Evolutionary conservation across 495 filamentous ascomycete genomes (phyloP), one percentile per base, ranked within the genome.

Genomic region (Penicillium pancosmium): DNA sequence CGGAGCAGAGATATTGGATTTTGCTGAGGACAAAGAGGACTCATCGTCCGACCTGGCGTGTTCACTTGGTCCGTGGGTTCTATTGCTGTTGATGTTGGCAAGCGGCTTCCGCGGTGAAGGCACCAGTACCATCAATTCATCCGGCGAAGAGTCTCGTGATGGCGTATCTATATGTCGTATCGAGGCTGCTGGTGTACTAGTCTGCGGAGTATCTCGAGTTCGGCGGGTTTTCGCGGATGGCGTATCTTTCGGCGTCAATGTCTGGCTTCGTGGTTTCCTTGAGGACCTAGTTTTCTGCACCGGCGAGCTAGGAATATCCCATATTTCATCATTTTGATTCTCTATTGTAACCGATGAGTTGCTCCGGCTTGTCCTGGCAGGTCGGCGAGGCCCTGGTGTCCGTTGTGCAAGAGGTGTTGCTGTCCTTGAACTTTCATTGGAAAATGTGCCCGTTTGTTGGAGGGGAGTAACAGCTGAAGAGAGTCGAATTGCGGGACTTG

Each of bases 21-120:
- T 70, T 2, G 68, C 69, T 6, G 80, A 79, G 18, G 80, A 80
- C 15, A 81, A 65, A 12, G 79, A 70, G 11, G 80, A 82, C 57
- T 72, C 73, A 50, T 62, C 56, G 18, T 63, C 57, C 7, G 62
- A 68, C 18, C 1, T 27, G 10, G 35, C 44, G 48, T 53, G 47
- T 15, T 18, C 19, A 18, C 34, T 21, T 53, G 33, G 15, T 19
- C 57, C 21, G 46, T 48, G 25, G 4, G 10, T 0, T 16, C 47
- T 27, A 4, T 43, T 36, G 3, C 46, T 47, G 33, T 33, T 46
- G 3, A 57, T 34, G 16, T 40, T 49, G 6, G 51, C 38, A n/a
- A 33, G 44, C 38, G 57, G 43, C 44, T 56, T 67, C 16, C 56
- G 54, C 19, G 62, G 36, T 3, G 62, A 50, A 35, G 56, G 55